Evolutionary conservation across 441 rosid species (phyloP).

Genomic region (Populus tomentosa): DNA sequence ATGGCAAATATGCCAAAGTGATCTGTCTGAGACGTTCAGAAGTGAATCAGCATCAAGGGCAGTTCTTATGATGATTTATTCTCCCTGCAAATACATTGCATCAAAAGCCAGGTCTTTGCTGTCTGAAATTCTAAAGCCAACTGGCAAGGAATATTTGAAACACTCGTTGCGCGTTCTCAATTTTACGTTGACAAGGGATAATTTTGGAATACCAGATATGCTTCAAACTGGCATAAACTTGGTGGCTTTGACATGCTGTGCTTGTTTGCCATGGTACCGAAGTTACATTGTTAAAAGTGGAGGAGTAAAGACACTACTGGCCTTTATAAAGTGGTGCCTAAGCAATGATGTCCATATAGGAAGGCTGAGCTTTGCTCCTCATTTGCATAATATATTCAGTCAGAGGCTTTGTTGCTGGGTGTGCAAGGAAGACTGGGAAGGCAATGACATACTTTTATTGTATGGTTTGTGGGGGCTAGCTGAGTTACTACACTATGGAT

Average conservation of each 20-base stretch:
- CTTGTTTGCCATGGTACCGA: conserved; percentile 52
- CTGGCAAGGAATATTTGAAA: conserved; percentile 40
- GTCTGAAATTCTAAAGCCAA: conserved; percentile 44
- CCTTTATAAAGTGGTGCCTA: conserved; percentile 45
- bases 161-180: conserved; percentile 40
- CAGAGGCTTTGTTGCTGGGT: conserved; percentile 70
- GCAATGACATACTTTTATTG: conserved; percentile 53
- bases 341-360: conserved; percentile 37
- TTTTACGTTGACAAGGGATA: conserved; percentile 36
- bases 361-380: conserved; percentile 43
- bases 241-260: conserved; percentile 59
- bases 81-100: conserved; percentile 59
- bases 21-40: conserved; percentile 33
- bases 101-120: conserved; percentile 46
- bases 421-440: conserved; percentile 72
- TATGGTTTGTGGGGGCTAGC: conserved; percentile 68
- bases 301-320: conserved; percentile 39
- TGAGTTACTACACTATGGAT: conserved; percentile 42
- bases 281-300: conserved; percentile 33
- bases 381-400: conserved; percentile 31
- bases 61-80: conserved; percentile 72
- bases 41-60: conserved; percentile 65
- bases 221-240: conserved; percentile 49
- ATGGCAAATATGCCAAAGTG: conserved; percentile 47
- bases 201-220: conserved; percentile 37